A percentile compares a stretch with the other conserved stretches of the same genome.
Evolutionary conservation across 768 basidiomycete species (phyloP).

Genomic region (Lactifluus volemus): DNA sequence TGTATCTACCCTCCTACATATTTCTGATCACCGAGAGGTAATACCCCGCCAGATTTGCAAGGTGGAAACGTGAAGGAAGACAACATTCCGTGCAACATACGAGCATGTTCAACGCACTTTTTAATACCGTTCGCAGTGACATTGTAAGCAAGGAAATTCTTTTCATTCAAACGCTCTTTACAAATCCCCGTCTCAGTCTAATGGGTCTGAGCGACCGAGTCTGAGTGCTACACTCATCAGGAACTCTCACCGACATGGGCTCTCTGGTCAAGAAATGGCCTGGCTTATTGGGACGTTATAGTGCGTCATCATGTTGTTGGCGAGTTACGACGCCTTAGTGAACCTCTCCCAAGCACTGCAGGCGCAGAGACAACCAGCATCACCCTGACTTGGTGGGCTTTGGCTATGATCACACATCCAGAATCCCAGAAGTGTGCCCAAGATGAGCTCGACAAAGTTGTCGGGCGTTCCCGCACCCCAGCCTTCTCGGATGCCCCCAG

Average conservation of each 20-base stretch:
- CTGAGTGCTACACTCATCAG: constrained; percentile 2
- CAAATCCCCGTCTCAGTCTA: background rate
- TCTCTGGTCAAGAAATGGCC: constrained; percentile 14
- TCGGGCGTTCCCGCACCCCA: constrained; percentile 5
- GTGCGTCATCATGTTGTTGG: background rate
- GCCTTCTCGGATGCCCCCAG: background rate
- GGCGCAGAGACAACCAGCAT: constrained; percentile 4
- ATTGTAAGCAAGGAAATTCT: background rate
- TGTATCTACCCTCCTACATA: background rate
- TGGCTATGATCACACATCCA: constrained; percentile 18
- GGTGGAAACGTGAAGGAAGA: constrained; percentile 10
- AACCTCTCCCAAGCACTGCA: background rate
- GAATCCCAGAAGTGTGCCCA: constrained; percentile 9
- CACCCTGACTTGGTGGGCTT: constrained; percentile 8
- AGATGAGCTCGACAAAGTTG: constrained; percentile 4
- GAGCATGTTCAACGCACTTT: constrained; percentile 1
- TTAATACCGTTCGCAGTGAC: background rate
- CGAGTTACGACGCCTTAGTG: background rate
- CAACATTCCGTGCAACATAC: background rate
- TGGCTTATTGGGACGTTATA: constrained; percentile 17
- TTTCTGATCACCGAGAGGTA: background rate
- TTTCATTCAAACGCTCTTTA: background rate
- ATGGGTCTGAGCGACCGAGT: constrained; percentile 3
- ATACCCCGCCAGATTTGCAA: background rate
- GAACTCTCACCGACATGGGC: background rate